Base-by-base conservation (phyloP, 2,329 filamentous ascomycete species). In the Phaeophleospora eucalypticola region DNA sequence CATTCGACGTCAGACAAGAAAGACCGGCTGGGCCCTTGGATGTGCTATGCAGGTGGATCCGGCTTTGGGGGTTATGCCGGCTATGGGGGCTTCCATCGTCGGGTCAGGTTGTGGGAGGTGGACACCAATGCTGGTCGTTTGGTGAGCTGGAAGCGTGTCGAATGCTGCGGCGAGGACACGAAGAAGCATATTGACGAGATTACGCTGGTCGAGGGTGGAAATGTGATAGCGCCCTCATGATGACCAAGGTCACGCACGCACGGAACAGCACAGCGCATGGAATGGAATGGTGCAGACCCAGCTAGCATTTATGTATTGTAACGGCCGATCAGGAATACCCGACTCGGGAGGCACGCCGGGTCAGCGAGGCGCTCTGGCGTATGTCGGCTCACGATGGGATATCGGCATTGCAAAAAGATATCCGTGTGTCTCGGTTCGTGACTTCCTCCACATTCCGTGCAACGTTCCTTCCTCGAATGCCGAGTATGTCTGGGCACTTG, bases 41-140 rank as follows among this genome's bases (percentile, higher is more conserved):
- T 98, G 90, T 98, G 93, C 73, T 97, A 97, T 68, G 91, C 84
- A 7, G 93, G 93, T 24, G 93, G 87, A 19, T 81, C 83, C 20
- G 93, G 93, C 1, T 95, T 98, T 60, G 93, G 93, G 45, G 93
- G 93, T 0, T 98, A 98, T 65, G 93, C 86, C 16, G 90, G 91
- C 4, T 97, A 96, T 65, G 84, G 83, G 35, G 86, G 85, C 3
- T 97, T 86, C 65, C 78, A 90, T 61, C 85, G 93, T 19, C 82
- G 89, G 21, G 78, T 96, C 43, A 80, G 93, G 39, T 79, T 98
- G 36, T 98, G 93, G 64, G 91, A 97, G 59, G 81, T 98, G 41
- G 91, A 98, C 66, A 87, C 90, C 70, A 95, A 95, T 63, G 82
- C 87, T 49, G 91, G 86, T 6, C 81, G 88, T 38, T 90, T 98